Base-by-base conservation (phyloP, 73 alveolate genomes). In the Blepharisma japonicum region DNA sequence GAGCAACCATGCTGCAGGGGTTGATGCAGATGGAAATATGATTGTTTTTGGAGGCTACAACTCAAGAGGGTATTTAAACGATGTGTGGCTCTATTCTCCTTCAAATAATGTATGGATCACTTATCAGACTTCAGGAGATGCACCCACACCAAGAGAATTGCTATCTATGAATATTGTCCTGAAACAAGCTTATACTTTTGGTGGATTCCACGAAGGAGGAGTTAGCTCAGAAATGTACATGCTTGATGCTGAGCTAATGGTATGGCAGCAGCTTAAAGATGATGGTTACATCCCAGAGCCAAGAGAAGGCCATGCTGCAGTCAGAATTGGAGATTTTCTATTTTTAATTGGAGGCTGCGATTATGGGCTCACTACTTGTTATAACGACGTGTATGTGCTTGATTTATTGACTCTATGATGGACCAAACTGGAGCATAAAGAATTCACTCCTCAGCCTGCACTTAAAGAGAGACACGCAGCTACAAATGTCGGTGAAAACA, bases 81-180 rank as follows among this genome's bases (percentile, higher is more conserved):
- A 61, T 25, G 74, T 61, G 39, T 61, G 74, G 74, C 47, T 61
- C 0, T 61, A 61, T 25, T 20, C 39, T 11, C 38, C 74, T 18
- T 11, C 46, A 14, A 20, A 25, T 25, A 61, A 61, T 61, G 23
- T 8, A 5, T 61, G 74, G 74, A 25, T 18, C 5, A 25, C 14
- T 8, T 61, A 18, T 25, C 39, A 61, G 23, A 61, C 74, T 2
- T 61, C 74, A 61, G 74, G 74, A 8, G 74, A 61, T 25, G 74
- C 74, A 14, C 74, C 74, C 0, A 61, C 74, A 14, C 49, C 74
- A 20, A 61, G 74, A 61, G 74, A 61, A 61, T 39, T 61, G 39
- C 74, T 14, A 2, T 61, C 74, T 61, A 14, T 61, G 14, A 61
- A 8, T 61, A 25, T 61, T 61, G 49, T 14, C 14, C 47, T n/a